Base-by-base conservation (phyloP, 2,329 filamentous ascomycete species). In the Monosporascus sp. region DNA sequence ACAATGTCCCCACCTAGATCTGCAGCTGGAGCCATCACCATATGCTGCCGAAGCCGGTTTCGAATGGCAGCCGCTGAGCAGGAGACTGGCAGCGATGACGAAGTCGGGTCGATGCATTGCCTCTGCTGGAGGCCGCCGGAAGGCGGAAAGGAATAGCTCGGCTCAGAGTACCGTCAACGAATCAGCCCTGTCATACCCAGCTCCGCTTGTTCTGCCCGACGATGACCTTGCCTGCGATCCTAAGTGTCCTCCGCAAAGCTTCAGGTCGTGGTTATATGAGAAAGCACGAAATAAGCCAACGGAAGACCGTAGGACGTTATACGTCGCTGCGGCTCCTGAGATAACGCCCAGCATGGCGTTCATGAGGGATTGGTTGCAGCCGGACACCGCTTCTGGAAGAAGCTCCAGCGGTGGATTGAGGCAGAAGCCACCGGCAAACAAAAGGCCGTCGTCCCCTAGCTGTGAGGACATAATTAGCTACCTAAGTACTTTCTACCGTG, bases 171-270 rank as follows among this genome's bases (percentile, higher is more conserved):
- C 11, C 14, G 14, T 31, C 9, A 3, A 5, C 11, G 28, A 31
- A 31, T 14, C 28, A 26, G 11, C 9, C 7, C 20, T 18, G 14
- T 46, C 43, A 5, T 88, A 85, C 56, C 84, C 84, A 0, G 80
- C 72, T 0, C 82, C 84, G 0, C 63, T 88, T 6, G 70, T 86
- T 0, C 68, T 88, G 0, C 84, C 85, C 0, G 74, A 71, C 2
- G 84, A 87, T 61, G 80, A 81, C 20, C 71, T 88, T 1, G 75
- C 78, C 0, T 66, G 73, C 37, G 78, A 86, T 40, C 77, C 79
- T 1, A 69, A 76, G 5, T 74, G 72, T 40, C 70, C 74, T 1
- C 68, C 77, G 0, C 84, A 88, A 57, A 78, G 72, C 40, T 69
- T 82, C 43, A 70, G 72, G 28, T 72, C 73, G 0, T 87, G 82